Evolutionary conservation across 2,329 filamentous ascomycete genomes (phyloP).

Genomic region (Cercospora zeina): DNA sequence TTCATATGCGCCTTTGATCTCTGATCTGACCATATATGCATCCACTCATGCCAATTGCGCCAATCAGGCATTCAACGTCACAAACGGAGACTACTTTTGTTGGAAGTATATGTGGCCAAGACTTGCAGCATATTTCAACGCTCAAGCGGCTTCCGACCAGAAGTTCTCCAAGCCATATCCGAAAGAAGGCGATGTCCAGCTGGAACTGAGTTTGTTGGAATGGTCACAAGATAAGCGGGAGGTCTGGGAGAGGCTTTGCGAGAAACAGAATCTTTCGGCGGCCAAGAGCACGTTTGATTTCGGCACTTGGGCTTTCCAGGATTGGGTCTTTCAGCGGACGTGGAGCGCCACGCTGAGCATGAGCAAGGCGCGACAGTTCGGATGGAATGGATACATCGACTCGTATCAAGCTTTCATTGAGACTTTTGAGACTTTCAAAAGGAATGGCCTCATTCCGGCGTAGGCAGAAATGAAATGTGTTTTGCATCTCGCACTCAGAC

Average conservation of each 20-base stretch:
- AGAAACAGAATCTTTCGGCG: conserved; percentile 37
- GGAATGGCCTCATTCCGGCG: neutral
- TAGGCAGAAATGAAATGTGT: neutral
- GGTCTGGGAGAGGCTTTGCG: conserved; percentile 44
- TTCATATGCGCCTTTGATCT: conserved; percentile 42
- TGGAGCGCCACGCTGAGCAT: conserved; percentile 48
- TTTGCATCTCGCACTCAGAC: neutral
- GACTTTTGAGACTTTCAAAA: conserved; percentile 7
- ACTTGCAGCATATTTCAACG: conserved; percentile 39
- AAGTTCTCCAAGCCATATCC: conserved; percentile 27
- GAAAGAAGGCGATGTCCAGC: conserved; percentile 40
- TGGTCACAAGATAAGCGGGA: conserved; percentile 45
- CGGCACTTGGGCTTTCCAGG: conserved; percentile 46
- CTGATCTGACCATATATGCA: conserved; percentile 44
- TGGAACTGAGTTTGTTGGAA: conserved; percentile 45
- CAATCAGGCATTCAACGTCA: conserved; percentile 48
- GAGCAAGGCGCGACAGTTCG: conserved; percentile 50
- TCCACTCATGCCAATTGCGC: conserved; percentile 36
- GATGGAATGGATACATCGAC: conserved; percentile 45
- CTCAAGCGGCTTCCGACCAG: conserved; percentile 3
- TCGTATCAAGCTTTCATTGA: neutral
- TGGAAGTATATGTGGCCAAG: conserved; percentile 48
- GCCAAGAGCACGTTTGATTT: conserved; percentile 43
- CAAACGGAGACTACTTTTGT: conserved; percentile 44
- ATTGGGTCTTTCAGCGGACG: conserved; percentile 48